phyloP scores from a whole-genome alignment of 2,329 filamentous ascomycete species.

The Penicillium oxalicum region DNA sequence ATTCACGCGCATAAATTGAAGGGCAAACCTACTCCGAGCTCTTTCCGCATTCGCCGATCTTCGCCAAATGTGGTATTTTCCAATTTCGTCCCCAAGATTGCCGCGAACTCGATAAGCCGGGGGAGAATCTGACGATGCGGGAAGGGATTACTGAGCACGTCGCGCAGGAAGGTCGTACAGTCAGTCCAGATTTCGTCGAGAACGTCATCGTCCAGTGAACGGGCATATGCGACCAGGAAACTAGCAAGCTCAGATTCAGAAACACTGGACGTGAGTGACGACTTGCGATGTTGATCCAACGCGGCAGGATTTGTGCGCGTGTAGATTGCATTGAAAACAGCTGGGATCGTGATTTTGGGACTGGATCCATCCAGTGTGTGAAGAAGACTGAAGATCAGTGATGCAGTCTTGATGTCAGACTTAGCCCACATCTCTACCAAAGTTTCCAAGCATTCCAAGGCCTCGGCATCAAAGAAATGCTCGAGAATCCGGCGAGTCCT shows the following conservation, averaged over 20 bases:
- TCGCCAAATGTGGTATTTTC: constrained; percentile 98
- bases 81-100: constrained; percentile 86
- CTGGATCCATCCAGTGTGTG: constrained; percentile 87
- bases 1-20: not conserved
- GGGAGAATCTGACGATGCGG: constrained; percentile 88
- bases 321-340: constrained; percentile 93
- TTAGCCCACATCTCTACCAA: constrained; percentile 76
- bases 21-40: constrained; percentile 66
- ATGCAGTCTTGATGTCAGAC: constrained; percentile 47
- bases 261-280: constrained; percentile 78
- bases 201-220: constrained; percentile 87
- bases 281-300: constrained; percentile 72
- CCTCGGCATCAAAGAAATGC: constrained; percentile 86
- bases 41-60: constrained; percentile 82
- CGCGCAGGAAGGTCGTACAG: constrained; percentile 82
- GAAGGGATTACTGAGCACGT: constrained; percentile 87
- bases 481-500: constrained; percentile 81
- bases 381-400: constrained; percentile 74
- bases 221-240: constrained; percentile 85
- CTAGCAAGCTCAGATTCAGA: constrained; percentile 77
- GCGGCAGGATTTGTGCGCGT: constrained; percentile 82
- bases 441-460: constrained; percentile 88
- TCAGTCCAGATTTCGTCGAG: constrained; percentile 98
- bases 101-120: constrained; percentile 78
- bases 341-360: constrained; percentile 85